Evolutionary conservation across 108 stramenopile genomes (phyloP).

Genomic region (Nitzschia putrida): DNA sequence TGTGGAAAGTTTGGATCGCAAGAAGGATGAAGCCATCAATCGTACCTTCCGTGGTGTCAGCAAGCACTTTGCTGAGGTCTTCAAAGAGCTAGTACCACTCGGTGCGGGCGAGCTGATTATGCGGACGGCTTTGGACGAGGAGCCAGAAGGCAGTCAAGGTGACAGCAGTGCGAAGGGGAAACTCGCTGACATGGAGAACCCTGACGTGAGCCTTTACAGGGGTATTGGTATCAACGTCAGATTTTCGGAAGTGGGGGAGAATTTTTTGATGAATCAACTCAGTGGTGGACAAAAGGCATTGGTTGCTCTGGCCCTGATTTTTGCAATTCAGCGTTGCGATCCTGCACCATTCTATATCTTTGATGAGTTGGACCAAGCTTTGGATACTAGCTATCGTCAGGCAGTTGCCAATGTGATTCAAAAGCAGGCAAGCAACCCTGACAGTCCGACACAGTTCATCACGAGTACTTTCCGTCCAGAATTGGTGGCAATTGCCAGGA

Average conservation of each 20-base stretch:
- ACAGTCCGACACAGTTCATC: conserved; percentile 98
- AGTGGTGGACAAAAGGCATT: conserved; percentile 99
- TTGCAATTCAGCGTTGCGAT: conserved; percentile 98
- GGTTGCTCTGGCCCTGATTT: conserved; percentile 98
- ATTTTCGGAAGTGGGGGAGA: conserved; percentile 89
- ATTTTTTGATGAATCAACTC: conserved; percentile 91
- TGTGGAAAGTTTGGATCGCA: conserved; percentile 90
- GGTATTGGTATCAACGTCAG: conserved; percentile 92
- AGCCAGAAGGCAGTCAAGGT: conserved; percentile 14
- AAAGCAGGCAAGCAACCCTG: conserved; percentile 83
- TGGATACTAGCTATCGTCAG: conserved; percentile 94
- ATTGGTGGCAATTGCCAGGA: conserved; percentile 87
- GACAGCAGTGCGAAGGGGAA: conserved; percentile 27
- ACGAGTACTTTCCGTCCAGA: conserved; percentile 99
- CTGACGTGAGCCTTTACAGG: conserved; percentile 83
- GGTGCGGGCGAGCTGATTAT: conserved; percentile 95
- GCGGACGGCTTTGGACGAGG: conserved; percentile 79
- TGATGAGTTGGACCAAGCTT: conserved; percentile 97
- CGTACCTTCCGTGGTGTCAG: conserved; percentile 97
- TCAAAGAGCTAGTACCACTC: conserved; percentile 95
- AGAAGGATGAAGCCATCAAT: conserved; percentile 99
- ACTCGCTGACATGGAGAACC: conserved; percentile 47
- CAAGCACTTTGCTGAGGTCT: conserved; percentile 95
- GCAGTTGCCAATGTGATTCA: conserved; percentile 96
- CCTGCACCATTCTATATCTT: conserved; percentile 99